A percentile compares a stretch with the other conserved stretches of the same genome.
Evolutionary conservation across 805 yeast genomes (phyloP).

Genomic region (Candida golubevii): DNA sequence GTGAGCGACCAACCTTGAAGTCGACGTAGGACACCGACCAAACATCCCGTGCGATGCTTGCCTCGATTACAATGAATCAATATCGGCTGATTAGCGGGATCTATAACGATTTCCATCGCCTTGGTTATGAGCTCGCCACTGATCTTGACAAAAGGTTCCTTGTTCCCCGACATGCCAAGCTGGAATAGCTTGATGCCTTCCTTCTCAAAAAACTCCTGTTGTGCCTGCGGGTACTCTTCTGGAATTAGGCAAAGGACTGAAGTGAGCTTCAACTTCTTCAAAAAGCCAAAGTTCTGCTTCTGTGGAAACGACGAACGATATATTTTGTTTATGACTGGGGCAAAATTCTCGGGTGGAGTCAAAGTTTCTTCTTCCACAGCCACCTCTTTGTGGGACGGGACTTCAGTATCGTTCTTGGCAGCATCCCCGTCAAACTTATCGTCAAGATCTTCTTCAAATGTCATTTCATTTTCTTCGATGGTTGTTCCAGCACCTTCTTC

Average conservation of each 20-base stretch:
- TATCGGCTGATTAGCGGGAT: slow-evolving; percentile 88
- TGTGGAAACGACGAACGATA: slow-evolving; percentile 91
- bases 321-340: slow-evolving; percentile 68
- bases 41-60: slow-evolving; percentile 94
- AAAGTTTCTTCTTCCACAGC: slow-evolving; percentile 18
- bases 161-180: slow-evolving; percentile 92
- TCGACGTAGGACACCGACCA: slow-evolving; percentile 87
- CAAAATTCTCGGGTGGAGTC: slow-evolving; percentile 87
- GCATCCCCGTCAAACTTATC: slow-evolving; percentile 33
- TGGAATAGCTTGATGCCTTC: slow-evolving; percentile 71
- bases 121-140: slow-evolving; percentile 63
- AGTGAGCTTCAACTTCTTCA: slow-evolving; percentile 58
- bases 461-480: slow-evolving; percentile 24
- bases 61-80: slow-evolving; percentile 95
- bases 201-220: slow-evolving; percentile 55
- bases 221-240: slow-evolving; percentile 84
- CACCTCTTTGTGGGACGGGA: slow-evolving; percentile 6
- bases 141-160: slow-evolving; percentile 85
- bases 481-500: slow-evolving; percentile 26
- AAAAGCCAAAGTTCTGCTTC: slow-evolving; percentile 70
- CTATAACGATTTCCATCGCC: slow-evolving; percentile 74
- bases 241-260: slow-evolving; percentile 83
- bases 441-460: slow-evolving; percentile 39
- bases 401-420: slow-evolving; percentile 18
- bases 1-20: slow-evolving; percentile 90